Evolutionary conservation across 306 rosid genomes (phyloP), one percentile per base, ranked within the genome.

Genomic region (Citrullus colocynthis): DNA sequence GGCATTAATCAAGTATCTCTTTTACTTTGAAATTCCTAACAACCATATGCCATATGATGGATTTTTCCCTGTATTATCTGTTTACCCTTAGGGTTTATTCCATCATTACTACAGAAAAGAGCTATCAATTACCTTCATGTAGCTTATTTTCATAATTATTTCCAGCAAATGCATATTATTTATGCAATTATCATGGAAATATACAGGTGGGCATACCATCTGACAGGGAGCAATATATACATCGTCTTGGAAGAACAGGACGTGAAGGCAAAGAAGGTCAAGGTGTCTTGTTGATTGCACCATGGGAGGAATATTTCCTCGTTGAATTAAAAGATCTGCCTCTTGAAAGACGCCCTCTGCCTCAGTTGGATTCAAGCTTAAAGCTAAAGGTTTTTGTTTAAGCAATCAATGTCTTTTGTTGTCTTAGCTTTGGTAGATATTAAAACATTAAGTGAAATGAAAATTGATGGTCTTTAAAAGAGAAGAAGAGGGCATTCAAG

Each of bases 171-270:
- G 13, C 18, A 17, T 15, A 9, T 34, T 16, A 20, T 48, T 48
- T 10, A 36, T 48, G 39, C 39, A 45, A 45, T 63, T 7, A 5
- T 41, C 6, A 42, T 57, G 54, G 41, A 36, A 39, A 42, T 5
- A 66, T 16, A 63, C 82, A 95, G 98, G 89, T 92, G 78, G 97
- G 98, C 65, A 84, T 92, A 80, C 97, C 98, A 63, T 58, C 87
- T 18, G 96, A 90, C 73, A 91, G 98, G 63, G 93, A 92, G 84
- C 96, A 89, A 62, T 95, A 95, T 81, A 88, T 95, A 81, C 90
- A 95, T 75, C 96, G 98, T 36, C 91, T 95, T 81, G 97, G 98
- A 86, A 88, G 98, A 88, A 92, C 98, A 10, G 98, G 97, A 69
- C 86, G 97, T 56, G 89, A 84, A 86, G 98, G 96, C 76, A 95